These are phyloP conservation scores for Saitozyma podzolica DNA, from an alignment of 768 basidiomycete species.

Conservation along the genomic window DNA sequence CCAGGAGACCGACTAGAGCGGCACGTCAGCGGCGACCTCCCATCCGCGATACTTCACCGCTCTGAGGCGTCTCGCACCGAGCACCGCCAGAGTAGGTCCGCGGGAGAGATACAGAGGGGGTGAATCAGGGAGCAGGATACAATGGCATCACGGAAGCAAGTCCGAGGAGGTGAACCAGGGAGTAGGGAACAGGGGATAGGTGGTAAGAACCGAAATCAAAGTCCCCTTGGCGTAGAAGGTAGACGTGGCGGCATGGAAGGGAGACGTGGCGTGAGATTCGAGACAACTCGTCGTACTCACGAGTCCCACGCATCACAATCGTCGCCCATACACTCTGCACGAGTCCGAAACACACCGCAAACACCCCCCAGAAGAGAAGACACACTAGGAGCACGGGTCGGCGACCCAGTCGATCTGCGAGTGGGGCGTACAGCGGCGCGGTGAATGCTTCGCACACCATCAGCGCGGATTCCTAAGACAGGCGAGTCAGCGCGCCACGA, in stretches of 20 bases:
- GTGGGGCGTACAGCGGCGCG: conserved; percentile 32
- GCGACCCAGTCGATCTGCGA: conserved; percentile 32
- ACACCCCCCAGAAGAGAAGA: conserved; percentile 25
- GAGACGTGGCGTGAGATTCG: neutral
- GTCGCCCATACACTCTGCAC: conserved; percentile 21
- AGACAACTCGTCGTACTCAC: conserved; percentile 23
- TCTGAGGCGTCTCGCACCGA: too few species aligned
- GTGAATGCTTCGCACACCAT: conserved; percentile 31
- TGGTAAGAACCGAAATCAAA: too few species aligned
- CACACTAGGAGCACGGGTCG: conserved; percentile 30
- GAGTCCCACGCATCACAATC: conserved; percentile 21
- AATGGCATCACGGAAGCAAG: too few species aligned
- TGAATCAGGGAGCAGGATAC: too few species aligned
- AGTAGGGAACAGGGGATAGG: too few species aligned
- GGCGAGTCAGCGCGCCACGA: neutral
- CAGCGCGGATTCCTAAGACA: conserved; percentile 30
- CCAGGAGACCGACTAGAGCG: conserved; percentile 30
- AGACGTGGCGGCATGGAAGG: too few species aligned
- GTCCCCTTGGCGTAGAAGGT: too few species aligned
- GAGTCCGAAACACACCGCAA: conserved; percentile 30
- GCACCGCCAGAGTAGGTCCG: too few species aligned
- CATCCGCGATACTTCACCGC: neutral
- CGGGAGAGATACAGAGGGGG: too few species aligned
- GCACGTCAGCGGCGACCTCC: conserved; percentile 1
- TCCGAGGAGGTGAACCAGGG: too few species aligned